Conservation (phyloP, 2,329 filamentous ascomycete species). For the Paracamarosporium sp. region DNA sequence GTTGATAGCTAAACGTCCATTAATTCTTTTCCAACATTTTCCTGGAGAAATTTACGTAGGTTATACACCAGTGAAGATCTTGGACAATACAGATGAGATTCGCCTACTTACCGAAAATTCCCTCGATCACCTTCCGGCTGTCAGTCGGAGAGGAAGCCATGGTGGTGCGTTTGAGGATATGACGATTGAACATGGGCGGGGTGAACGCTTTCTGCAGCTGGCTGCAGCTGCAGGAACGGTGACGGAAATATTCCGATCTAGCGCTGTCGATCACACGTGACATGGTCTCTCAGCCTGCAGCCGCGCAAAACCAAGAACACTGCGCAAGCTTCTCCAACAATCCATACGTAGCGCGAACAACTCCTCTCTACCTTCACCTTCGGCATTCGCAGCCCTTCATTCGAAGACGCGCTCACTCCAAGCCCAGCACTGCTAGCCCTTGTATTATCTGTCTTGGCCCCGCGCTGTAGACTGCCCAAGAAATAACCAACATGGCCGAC, state of each 20-base stretch:
- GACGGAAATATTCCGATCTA: slow-evolving; percentile 14
- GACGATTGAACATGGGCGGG: slow-evolving; percentile 30
- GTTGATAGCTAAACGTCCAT: slow-evolving; percentile 73
- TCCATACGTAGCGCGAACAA: background rate
- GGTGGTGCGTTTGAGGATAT: slow-evolving; percentile 16
- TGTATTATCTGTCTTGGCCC: background rate
- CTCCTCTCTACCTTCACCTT: background rate
- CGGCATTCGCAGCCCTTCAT: background rate
- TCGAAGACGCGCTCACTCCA: no score
- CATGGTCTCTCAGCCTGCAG: background rate
- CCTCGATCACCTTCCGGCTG: slow-evolving; percentile 62
- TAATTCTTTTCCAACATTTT: background rate
- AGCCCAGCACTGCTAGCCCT: background rate
- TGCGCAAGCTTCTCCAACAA: background rate
- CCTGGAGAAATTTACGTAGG: no score
- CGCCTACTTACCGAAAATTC: slow-evolving; percentile 63
- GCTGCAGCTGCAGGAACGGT: slow-evolving; percentile 9
- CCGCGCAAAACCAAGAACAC: background rate
- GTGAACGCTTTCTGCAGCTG: slow-evolving; percentile 2
- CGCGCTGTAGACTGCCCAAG: background rate
- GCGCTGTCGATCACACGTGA: background rate
- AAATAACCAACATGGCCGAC: slow-evolving; percentile 38
- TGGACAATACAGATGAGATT: background rate
- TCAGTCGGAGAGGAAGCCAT: slow-evolving; percentile 38
- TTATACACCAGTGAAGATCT: no score